phyloP scores from a whole-genome alignment of 345 rosid genomes.

The Hirschfeldia incana region DNA sequence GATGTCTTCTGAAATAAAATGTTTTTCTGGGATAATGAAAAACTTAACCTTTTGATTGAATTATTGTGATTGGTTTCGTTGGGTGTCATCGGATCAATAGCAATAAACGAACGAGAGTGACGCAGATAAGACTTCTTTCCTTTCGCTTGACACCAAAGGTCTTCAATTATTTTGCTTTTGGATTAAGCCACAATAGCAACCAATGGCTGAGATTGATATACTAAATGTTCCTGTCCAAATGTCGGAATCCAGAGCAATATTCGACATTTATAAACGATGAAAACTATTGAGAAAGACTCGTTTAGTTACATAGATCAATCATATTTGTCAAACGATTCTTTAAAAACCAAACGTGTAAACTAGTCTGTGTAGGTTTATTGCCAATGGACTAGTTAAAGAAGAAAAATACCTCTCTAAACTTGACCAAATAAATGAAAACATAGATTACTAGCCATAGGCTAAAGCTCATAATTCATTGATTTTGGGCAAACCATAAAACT shows the following conservation, averaged over 20 bases:
- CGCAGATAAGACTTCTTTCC: neutral
- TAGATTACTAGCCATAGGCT: neutral
- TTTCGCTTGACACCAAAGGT: neutral
- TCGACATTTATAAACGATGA: conserved; percentile 20
- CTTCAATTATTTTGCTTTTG: neutral
- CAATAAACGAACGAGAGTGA: conserved; percentile 25
- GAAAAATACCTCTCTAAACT: neutral
- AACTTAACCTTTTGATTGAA: neutral
- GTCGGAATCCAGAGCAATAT: neutral
- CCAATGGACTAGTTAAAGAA: neutral
- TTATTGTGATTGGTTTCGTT: conserved; percentile 11
- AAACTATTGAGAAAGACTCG: conserved; percentile 18
- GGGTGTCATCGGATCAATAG: conserved; percentile 2
- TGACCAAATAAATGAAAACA: neutral
- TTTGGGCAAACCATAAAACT: neutral
- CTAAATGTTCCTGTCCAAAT: neutral
- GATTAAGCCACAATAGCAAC: neutral
- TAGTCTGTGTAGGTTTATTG: neutral
- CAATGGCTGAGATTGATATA: neutral
- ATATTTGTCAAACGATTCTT: neutral
- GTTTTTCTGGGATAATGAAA: neutral
- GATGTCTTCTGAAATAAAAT: neutral
- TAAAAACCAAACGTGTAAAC: neutral
- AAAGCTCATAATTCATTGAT: neutral
- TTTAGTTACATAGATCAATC: conserved; percentile 9